phyloP scores from a whole-genome alignment of 2,329 filamentous ascomycete species.

The Exophiala phaeomuriformis region DNA sequence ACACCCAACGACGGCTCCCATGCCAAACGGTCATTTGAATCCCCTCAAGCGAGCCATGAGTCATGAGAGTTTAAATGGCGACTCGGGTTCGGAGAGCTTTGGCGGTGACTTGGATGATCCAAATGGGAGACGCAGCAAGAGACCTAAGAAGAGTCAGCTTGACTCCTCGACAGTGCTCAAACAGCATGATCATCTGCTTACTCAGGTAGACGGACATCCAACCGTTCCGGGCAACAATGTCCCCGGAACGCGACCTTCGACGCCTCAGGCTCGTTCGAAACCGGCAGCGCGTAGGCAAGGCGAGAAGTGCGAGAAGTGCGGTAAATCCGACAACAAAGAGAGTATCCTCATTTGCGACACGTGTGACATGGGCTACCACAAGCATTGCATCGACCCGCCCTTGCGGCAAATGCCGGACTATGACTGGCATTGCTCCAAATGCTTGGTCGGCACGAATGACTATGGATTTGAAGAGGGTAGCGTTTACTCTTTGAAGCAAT shows the following conservation, averaged over 20 bases:
- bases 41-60: constrained; percentile 72
- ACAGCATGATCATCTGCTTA: constrained; percentile 40
- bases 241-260: constrained; percentile 76
- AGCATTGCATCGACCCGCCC: constrained; percentile 79
- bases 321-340: constrained; percentile 64
- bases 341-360: constrained; percentile 78
- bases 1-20: constrained; percentile 10
- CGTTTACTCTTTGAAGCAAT: constrained; percentile 88
- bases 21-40: constrained; percentile 32
- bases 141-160: constrained; percentile 72
- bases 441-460: constrained; percentile 89
- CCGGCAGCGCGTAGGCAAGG: constrained; percentile 51
- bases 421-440: constrained; percentile 95
- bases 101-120: constrained; percentile 54
- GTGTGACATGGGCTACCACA: constrained; percentile 84
- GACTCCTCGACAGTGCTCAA: not conserved
- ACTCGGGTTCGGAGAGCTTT: constrained; percentile 35
- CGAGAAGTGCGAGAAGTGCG: constrained; percentile 78
- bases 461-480: constrained; percentile 97
- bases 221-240: constrained; percentile 95
- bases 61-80: constrained; percentile 41
- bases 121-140: constrained; percentile 76
- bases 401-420: constrained; percentile 67
- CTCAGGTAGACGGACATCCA: constrained; percentile 48
- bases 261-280: constrained; percentile 51